Base-by-base conservation (phyloP, 352 stramenopile species). In the Thraustochytrium sp. region DNA sequence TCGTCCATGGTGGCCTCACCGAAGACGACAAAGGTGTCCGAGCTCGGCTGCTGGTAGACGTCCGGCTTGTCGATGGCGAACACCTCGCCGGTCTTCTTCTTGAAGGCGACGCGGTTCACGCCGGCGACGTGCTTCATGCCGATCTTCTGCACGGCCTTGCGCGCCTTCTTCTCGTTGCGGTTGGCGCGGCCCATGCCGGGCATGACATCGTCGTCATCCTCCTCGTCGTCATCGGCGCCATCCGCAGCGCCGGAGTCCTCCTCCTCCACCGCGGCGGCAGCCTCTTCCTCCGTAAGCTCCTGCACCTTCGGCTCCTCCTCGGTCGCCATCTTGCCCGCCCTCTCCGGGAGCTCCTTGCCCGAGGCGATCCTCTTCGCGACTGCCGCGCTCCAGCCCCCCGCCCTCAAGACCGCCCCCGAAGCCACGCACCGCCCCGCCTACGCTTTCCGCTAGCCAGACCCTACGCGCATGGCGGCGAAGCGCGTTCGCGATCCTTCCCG, bases 121-220 rank as follows among this genome's bases (percentile, higher is more conserved):
- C 95, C 96, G 68, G 91, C 89, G 59, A 99, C 93, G 38, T 92
- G 90, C 86, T 98, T 97, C 91, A 99, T 96, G 73, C 95, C 95
- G 55, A 99, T 92, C 92, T 99, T 99, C 88, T 97, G 93, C 93
- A 99, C 98, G 73, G 95, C 95, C 91, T 99, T 99, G 86, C 96
- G 94, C 56, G 94, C 93, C 90, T 99, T 99, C 91, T 98, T 99
- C 90, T 99, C 97, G 84, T 94, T 93, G 83, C 96, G 93, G 90
- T 98, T 98, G 88, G 96, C 93, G 88, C 94, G 94, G 88, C 91
- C 85, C 18, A 90, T 54, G 53, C 82, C 72, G 34, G 38, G n/a
- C 42, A 85, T 42, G 86, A 91, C 90, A 82, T 88, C 91, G 49
- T 91, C 90, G 44, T 87, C 86, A 42, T 85, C 91, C 78, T 92